Conservation (phyloP, 2,329 filamentous ascomycete species). For the Fusarium succisae region DNA sequence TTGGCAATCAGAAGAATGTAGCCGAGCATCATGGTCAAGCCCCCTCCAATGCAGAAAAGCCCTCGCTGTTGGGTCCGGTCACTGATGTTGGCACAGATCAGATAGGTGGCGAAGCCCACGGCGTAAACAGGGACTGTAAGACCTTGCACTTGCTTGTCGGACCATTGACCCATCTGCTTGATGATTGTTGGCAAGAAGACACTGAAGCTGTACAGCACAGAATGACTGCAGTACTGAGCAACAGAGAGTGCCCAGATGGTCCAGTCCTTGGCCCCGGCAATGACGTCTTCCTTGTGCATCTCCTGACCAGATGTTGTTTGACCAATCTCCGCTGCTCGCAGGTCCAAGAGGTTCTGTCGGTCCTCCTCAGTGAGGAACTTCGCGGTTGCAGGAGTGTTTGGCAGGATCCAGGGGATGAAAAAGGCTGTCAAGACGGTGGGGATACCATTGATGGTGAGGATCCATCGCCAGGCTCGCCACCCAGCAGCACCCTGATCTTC, state of each 20-base stretch:
- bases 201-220: constrained; percentile 73
- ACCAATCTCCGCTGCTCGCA: constrained; percentile 59
- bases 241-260: constrained; percentile 69
- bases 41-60: constrained; percentile 60
- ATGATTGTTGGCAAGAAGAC: constrained; percentile 78
- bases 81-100: constrained; percentile 65
- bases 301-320: constrained; percentile 33
- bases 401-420: constrained; percentile 63
- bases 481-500: constrained; percentile 61
- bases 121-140: constrained; percentile 75
- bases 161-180: constrained; percentile 65
- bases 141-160: constrained; percentile 67
- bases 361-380: constrained; percentile 36
- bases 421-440: constrained; percentile 61
- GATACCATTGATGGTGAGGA: constrained; percentile 65
- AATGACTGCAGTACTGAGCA: constrained; percentile 69
- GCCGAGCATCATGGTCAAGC: constrained; percentile 63
- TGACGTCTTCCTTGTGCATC: constrained; percentile 42
- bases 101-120: constrained; percentile 68
- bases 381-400: constrained; percentile 67
- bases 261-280: constrained; percentile 60
- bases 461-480: constrained; percentile 72
- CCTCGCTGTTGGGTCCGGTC: constrained; percentile 67
- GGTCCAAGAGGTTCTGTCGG: constrained; percentile 59
- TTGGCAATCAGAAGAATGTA: constrained; percentile 68